Evolutionary conservation across 169 alveolate genomes (phyloP).

Genomic region (Eimeria brunetti): DNA sequence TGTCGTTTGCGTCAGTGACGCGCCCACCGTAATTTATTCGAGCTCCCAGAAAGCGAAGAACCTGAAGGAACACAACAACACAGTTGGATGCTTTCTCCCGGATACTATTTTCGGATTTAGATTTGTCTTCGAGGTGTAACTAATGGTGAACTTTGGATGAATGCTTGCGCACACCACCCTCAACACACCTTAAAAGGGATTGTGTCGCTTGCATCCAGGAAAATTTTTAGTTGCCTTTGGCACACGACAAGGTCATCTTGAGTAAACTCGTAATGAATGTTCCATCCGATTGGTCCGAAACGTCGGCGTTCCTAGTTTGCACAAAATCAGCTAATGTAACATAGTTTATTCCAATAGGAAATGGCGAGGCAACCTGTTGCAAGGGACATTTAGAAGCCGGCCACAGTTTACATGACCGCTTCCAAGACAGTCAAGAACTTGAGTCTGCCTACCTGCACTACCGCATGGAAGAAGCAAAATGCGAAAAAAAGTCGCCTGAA

Average conservation of each 20-base stretch:
- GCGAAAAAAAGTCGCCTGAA: constrained; percentile 94
- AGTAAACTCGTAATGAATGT: constrained; percentile 97
- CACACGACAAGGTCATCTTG: constrained; percentile 97
- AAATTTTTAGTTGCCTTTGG: constrained; percentile 93
- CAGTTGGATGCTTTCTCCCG: background rate
- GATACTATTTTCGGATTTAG: too few species aligned
- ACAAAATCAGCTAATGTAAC: constrained; percentile 95
- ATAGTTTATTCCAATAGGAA: constrained; percentile 93
- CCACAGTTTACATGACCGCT: background rate
- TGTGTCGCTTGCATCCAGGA: constrained; percentile 94
- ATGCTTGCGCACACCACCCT: background rate
- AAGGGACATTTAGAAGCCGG: background rate
- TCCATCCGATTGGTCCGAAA: constrained; percentile 99
- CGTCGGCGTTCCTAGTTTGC: constrained; percentile 96
- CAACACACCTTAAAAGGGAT: constrained; percentile 91
- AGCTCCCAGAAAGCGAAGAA: constrained; percentile 95
- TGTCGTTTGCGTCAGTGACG: constrained; percentile 97
- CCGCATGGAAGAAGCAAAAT: constrained; percentile 97
- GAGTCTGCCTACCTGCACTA: constrained; percentile 91
- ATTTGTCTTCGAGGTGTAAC: background rate
- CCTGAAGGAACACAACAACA: constrained; percentile 24
- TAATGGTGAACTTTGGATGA: background rate
- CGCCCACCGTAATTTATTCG: constrained; percentile 98
- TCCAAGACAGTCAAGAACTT: background rate
- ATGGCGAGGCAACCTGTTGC: constrained; percentile 89